phyloP scores from a whole-genome alignment of 768 basidiomycete species.

The Tricholoma sp. region DNA sequence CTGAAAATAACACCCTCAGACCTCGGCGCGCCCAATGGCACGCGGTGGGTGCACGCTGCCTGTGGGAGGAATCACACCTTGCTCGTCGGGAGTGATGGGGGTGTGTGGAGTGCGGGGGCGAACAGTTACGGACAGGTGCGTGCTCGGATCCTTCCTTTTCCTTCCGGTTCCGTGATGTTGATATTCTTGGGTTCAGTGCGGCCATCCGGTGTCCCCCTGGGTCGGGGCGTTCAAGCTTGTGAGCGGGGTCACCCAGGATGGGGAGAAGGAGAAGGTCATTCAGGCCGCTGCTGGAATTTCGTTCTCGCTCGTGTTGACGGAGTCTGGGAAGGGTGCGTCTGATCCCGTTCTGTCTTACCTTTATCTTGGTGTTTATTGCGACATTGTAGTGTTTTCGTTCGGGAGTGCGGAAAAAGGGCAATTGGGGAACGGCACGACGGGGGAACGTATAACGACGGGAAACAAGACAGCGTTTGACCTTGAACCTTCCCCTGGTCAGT shows the following conservation, averaged over 20 bases:
- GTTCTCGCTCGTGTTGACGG: conserved; percentile 81
- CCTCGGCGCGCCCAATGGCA: conserved; percentile 52
- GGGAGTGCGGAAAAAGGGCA: conserved; percentile 94
- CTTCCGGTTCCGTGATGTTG: background rate
- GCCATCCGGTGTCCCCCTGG: conserved; percentile 61
- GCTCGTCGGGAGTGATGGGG: conserved; percentile 76
- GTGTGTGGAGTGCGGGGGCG: conserved; percentile 78
- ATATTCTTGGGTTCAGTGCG: conserved; percentile 47
- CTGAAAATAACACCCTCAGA: conserved; percentile 52
- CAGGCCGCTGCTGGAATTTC: conserved; percentile 78
- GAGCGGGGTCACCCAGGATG: conserved; percentile 49
- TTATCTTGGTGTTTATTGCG: background rate
- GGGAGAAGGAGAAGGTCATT: conserved; percentile 59
- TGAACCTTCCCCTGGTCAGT: conserved; percentile 61
- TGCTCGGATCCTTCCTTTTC: background rate
- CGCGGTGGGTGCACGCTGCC: conserved; percentile 76
- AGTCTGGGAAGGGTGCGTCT: conserved; percentile 68
- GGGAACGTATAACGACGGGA: conserved; percentile 85
- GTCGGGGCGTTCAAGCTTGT: conserved; percentile 62
- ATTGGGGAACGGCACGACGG: conserved; percentile 87
- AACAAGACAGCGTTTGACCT: conserved; percentile 83
- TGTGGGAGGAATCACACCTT: conserved; percentile 81
- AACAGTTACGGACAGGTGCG: conserved; percentile 81
- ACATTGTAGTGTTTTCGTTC: conserved; percentile 67
- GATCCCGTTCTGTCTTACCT: background rate